Evolutionary conservation across 2,329 filamentous ascomycete species (phyloP).

Genomic region (Epichloe sylvatica): DNA sequence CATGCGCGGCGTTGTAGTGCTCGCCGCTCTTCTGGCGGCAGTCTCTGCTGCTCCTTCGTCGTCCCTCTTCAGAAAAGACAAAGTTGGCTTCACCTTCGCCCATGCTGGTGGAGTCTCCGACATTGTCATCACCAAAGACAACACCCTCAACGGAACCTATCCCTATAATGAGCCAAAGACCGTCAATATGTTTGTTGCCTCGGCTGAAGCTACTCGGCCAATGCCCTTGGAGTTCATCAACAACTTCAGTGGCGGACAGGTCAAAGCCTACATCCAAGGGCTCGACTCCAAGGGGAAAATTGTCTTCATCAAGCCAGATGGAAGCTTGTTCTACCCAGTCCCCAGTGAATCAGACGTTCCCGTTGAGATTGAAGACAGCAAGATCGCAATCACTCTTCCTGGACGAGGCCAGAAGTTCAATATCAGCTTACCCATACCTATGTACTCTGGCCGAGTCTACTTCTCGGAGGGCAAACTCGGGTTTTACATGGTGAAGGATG

Average conservation of each 20-base stretch:
- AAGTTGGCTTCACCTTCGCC: constrained; percentile 18
- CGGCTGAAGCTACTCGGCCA: constrained; percentile 2
- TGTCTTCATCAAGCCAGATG: constrained; percentile 29
- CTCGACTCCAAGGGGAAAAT: constrained; percentile 24
- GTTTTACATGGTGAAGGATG: constrained; percentile 27
- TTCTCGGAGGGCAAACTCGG: constrained; percentile 28
- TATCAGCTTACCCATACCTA: constrained; percentile 26
- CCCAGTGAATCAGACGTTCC: constrained; percentile 22
- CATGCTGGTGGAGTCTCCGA: constrained; percentile 18
- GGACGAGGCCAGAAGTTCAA: constrained; percentile 22
- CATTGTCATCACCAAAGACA: constrained; percentile 23
- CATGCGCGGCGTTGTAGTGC: constrained; percentile 1
- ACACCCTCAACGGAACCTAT: constrained; percentile 27
- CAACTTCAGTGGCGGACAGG: constrained; percentile 23
- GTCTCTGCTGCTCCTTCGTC: constrained; percentile 9
- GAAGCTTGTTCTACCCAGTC: constrained; percentile 28
- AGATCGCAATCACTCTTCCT: constrained; percentile 29
- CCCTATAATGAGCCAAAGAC: constrained; percentile 6
- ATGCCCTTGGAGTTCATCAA: constrained; percentile 26
- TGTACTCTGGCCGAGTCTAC: constrained; percentile 30
- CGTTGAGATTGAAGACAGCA: constrained; percentile 21
- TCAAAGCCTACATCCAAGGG: constrained; percentile 34
- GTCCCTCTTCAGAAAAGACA: neutral
- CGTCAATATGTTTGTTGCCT: neutral
- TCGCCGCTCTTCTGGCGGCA: constrained; percentile 10